phyloP scores from a whole-genome alignment of 73 alveolate species.

The Stentor coeruleus region DNA sequence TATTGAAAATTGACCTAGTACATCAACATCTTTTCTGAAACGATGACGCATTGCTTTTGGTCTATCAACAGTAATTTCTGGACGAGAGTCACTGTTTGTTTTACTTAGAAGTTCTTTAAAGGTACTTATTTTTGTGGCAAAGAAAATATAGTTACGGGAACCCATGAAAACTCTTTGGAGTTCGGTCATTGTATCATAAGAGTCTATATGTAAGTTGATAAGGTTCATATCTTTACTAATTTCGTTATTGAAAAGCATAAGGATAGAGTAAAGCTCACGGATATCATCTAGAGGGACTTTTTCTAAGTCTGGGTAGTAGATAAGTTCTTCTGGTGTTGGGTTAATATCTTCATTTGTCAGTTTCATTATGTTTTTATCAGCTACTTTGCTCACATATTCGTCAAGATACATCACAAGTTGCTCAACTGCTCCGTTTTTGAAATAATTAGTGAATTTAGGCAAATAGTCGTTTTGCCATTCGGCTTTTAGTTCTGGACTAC shows the following conservation, averaged over 20 bases:
- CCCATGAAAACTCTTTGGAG: constrained; percentile 20
- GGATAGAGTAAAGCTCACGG: constrained; percentile 50
- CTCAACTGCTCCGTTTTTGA: constrained; percentile 47
- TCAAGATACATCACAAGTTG: constrained; percentile 63
- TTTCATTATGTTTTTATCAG: constrained; percentile 43
- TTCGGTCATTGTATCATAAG: constrained; percentile 10
- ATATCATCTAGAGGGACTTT: constrained; percentile 51
- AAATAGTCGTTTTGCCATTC: constrained; percentile 39
- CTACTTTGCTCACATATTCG: constrained; percentile 52
- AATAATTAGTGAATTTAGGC: constrained; percentile 45
- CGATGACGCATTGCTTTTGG: constrained; percentile 48
- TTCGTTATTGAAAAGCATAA: constrained; percentile 43
- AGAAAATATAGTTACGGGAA: constrained; percentile 28
- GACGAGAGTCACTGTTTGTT: constrained; percentile 31
- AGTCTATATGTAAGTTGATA: constrained; percentile 49
- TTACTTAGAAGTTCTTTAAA: constrained; percentile 22
- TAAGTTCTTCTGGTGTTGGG: constrained; percentile 53
- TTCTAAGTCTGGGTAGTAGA: constrained; percentile 58
- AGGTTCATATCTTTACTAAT: constrained; percentile 42
- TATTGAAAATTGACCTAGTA: constrained; percentile 54
- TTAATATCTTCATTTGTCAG: constrained; percentile 48
- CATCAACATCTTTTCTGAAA: constrained; percentile 53
- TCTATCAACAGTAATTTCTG: constrained; percentile 58
- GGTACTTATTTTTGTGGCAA: not conserved
- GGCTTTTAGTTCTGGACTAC: constrained; percentile 31